phyloP scores from a whole-genome alignment of 768 basidiomycete species.

The Guyanaporus albipodus region DNA sequence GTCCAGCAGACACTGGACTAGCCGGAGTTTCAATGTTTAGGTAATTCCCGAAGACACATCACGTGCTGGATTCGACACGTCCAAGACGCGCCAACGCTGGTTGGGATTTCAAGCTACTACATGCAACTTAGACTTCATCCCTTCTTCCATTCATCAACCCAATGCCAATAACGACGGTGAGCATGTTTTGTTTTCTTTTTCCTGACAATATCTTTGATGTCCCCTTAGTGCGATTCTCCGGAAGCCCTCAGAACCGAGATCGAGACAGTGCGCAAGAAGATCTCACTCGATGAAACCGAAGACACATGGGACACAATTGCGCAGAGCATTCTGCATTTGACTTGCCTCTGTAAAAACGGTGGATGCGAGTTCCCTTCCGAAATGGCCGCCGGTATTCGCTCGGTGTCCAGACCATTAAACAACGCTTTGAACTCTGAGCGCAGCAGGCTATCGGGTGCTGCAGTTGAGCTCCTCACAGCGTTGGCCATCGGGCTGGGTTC shows the following conservation, averaged over 20 bases:
- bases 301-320: slow-evolving; percentile 75
- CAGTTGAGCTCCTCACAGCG: slow-evolving; percentile 57
- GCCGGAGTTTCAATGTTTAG: slow-evolving; percentile 23
- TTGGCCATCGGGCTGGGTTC: slow-evolving; percentile 53
- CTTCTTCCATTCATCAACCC: slow-evolving; percentile 2
- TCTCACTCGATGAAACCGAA: slow-evolving; percentile 61
- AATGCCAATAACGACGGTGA: slow-evolving; percentile 32
- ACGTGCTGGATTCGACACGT: slow-evolving; percentile 11
- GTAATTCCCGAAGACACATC: slow-evolving; percentile 16
- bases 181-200: accelerated
- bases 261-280: slow-evolving; percentile 38
- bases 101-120: slow-evolving; percentile 15
- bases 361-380: slow-evolving; percentile 50
- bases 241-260: slow-evolving; percentile 37
- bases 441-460: slow-evolving; percentile 62
- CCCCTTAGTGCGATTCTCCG: slow-evolving; percentile 31
- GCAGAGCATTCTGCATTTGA: slow-evolving; percentile 44
- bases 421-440: slow-evolving; percentile 70
- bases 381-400: slow-evolving; percentile 48
- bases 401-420: slow-evolving; percentile 49
- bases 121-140: slow-evolving; percentile 13
- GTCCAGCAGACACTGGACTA: background rate
- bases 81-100: slow-evolving; percentile 16
- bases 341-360: slow-evolving; percentile 47
- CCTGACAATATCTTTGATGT: background rate